Evolutionary conservation across 129 eudicot genomes (phyloP).

Genomic region (Helichrysum umbraculigerum): DNA sequence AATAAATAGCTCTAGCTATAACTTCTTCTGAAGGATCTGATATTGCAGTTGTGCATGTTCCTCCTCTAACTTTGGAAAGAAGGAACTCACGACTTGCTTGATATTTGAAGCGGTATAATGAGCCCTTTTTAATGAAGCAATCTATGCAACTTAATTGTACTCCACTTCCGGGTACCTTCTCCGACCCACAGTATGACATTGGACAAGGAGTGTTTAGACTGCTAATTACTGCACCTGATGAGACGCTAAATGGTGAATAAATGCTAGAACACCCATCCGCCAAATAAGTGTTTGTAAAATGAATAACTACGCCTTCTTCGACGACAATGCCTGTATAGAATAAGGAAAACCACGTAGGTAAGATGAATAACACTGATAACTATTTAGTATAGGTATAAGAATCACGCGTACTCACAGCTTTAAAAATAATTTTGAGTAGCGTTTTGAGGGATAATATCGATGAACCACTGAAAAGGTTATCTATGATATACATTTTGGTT

Average conservation of each 20-base stretch:
- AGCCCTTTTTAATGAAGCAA: conserved; percentile 11
- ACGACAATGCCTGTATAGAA: conserved; percentile 6
- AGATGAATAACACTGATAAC: too few species aligned
- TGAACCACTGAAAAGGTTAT: too few species aligned
- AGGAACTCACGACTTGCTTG: conserved; percentile 1
- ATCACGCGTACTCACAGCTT: too few species aligned
- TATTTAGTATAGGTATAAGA: too few species aligned
- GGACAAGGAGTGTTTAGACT: background rate
- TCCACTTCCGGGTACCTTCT: conserved; percentile 9
- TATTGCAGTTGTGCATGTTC: conserved; percentile 15
- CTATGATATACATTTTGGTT: too few species aligned
- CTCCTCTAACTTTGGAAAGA: background rate
- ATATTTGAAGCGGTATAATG: conserved; percentile 6
- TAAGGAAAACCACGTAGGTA: too few species aligned
- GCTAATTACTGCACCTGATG: background rate
- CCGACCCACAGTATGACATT: background rate
- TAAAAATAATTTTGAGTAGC: too few species aligned
- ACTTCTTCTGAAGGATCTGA: conserved; percentile 9
- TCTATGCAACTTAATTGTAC: conserved; percentile 16
- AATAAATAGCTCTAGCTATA: background rate
- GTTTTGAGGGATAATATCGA: too few species aligned
- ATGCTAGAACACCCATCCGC: background rate
- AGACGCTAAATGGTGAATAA: background rate
- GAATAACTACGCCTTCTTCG: background rate
- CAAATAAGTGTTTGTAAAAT: conserved; percentile 14